These are phyloP conservation scores for Irpex rosettiformis DNA, from an alignment of 1,284 basidiomycete species.

Conservation along the genomic window DNA sequence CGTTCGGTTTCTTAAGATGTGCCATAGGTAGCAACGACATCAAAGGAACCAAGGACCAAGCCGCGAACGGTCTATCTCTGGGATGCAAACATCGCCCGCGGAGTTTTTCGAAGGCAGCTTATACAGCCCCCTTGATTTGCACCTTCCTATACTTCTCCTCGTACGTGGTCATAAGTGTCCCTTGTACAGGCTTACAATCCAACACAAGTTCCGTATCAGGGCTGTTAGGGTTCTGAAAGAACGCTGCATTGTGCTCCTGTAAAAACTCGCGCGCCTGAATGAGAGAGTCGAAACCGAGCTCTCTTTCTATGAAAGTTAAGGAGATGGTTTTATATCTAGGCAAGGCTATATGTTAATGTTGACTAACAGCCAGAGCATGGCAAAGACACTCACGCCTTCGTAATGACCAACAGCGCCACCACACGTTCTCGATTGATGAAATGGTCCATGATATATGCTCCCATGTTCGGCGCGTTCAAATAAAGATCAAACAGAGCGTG, in stretches of 20 bases:
- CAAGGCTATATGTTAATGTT: neutral
- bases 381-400: conserved; percentile 72
- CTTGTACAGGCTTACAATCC: conserved; percentile 60
- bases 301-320: conserved; percentile 74
- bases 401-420: conserved; percentile 84
- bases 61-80: no score
- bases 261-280: conserved; percentile 73
- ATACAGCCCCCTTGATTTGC: conserved; percentile 61
- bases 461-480: conserved; percentile 90
- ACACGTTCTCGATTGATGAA: conserved; percentile 92
- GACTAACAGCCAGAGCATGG: neutral
- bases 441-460: conserved; percentile 98
- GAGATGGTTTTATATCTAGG: conserved; percentile 76
- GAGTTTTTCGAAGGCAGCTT: neutral
- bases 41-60: no score
- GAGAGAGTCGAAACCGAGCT: conserved; percentile 80
- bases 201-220: conserved; percentile 59
- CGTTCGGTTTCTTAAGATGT: no score
- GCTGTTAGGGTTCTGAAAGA: conserved; percentile 63
- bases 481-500: conserved; percentile 89
- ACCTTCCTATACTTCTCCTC: conserved; percentile 78
- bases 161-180: conserved; percentile 53
- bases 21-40: no score
- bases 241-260: conserved; percentile 61
- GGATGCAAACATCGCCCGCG: no score